Evolutionary conservation across 2,329 filamentous ascomycete species (phyloP), one percentile per base, ranked within the genome.

Genomic region (Fusarium guadeloupense): DNA sequence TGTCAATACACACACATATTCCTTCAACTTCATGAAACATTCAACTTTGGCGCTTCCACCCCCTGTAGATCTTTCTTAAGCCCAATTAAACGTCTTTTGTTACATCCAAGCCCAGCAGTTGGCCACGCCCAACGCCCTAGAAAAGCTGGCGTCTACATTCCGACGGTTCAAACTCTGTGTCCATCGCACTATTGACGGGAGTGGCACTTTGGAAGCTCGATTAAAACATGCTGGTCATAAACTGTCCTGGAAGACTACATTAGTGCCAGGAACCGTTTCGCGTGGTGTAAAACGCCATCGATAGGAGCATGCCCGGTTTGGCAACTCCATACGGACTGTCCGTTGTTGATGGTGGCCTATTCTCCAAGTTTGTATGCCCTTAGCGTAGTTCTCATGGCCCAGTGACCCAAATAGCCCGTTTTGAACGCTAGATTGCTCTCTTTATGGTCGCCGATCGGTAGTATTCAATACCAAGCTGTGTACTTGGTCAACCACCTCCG

Each of bases 91-190:
- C 26, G 12, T 25, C 8, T 9, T 7, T 20, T 13, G 16, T 28
- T n/a, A 12, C 25, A 4, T 50, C 20, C 19, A 41, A 26, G 14
- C 20, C n/a, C 25, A 21, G 2, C 21, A 9, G 4, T 20, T 37
- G 43, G 17, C 30, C 41, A 42, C 38, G 20, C 23, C 14, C 25
- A 41, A 39, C 26, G 16, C 13, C 16, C 26, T 8, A 23, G 33
- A 21, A 40, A 54, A 21, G 6, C 13, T 56, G 54, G 60, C 44
- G 60, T 51, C 50, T 59, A 21, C 20, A 26, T 64, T 45, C 38
- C 14, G 8, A 30, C 45, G 31, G 59, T 13, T 13, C 9, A 56
- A 52, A 60, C 37, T 12, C 14, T 38, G 13, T 45, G 30, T 42
- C 34, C 30, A 54, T 43, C 2, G 31, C 59, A 26, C 44, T 48